Conservation (phyloP, 495 filamentous ascomycete species). For the Annulohypoxylon moriforme region DNA sequence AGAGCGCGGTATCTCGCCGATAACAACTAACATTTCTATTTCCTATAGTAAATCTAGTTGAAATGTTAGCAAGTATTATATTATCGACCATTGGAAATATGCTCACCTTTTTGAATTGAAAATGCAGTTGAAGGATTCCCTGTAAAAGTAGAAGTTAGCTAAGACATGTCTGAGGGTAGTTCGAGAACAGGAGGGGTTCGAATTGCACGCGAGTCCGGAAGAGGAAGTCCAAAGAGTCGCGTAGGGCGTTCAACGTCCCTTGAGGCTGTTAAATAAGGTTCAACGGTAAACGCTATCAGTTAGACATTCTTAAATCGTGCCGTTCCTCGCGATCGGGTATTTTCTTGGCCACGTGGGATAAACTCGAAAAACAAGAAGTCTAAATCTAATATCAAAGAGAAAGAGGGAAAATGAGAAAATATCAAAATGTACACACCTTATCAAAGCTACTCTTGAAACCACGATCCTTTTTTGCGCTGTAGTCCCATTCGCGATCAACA, state of each 20-base stretch:
- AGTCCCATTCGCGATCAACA: slow-evolving; percentile 99
- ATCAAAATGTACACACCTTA: slow-evolving; percentile 79
- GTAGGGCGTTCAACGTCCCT: slow-evolving; percentile 35
- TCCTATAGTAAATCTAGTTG: slow-evolving; percentile 73
- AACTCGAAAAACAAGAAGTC: neutral
- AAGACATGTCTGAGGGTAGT: slow-evolving; percentile 19
- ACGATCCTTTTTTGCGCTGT: slow-evolving; percentile 92
- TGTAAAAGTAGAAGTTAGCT: slow-evolving; percentile 52
- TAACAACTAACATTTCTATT: slow-evolving; percentile 55
- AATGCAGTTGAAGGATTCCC: slow-evolving; percentile 97
- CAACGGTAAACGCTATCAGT: slow-evolving; percentile 15
- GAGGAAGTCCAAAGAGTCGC: slow-evolving; percentile 29
- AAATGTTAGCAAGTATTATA: slow-evolving; percentile 51
- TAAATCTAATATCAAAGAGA: slow-evolving; percentile 9
- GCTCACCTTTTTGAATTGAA: slow-evolving; percentile 89
- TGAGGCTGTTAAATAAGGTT: slow-evolving; percentile 22
- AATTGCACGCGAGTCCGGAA: slow-evolving; percentile 22
- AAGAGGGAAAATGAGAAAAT: slow-evolving; percentile 18
- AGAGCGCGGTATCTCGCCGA: slow-evolving; percentile 12
- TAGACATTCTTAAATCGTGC: slow-evolving; percentile 11
- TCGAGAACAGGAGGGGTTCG: slow-evolving; percentile 21
- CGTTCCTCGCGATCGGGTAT: neutral
- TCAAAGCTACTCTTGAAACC: slow-evolving; percentile 98
- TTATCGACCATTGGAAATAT: neutral
- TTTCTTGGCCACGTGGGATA: slow-evolving; percentile 16